Conservation (phyloP, 2,329 filamentous ascomycete genomes). For the Cercospora berteroae region DNA sequence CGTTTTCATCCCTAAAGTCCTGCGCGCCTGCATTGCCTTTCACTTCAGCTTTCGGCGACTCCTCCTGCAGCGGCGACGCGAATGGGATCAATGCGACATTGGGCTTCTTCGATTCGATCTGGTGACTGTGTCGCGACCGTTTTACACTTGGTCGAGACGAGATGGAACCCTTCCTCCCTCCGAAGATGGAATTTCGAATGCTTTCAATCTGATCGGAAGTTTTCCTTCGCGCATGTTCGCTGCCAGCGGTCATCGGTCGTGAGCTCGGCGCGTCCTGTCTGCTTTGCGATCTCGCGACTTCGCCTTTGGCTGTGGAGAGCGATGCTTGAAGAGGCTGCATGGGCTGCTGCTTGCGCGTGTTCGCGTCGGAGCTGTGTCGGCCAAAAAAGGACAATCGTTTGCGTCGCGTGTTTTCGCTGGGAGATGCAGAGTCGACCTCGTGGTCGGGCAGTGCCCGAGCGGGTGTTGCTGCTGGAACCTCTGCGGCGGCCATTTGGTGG, state of each 20-base stretch:
- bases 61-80: slow-evolving; percentile 11
- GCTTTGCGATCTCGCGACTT: not conserved
- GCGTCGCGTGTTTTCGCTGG: slow-evolving; percentile 21
- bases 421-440: slow-evolving; percentile 15
- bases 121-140: slow-evolving; percentile 20
- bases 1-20: slow-evolving; percentile 22
- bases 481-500: slow-evolving; percentile 11
- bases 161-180: slow-evolving; percentile 18
- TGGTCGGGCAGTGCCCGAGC: slow-evolving; percentile 13
- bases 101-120: slow-evolving; percentile 2
- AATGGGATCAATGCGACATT: slow-evolving; percentile 20
- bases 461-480: slow-evolving; percentile 7
- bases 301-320: slow-evolving; percentile 9
- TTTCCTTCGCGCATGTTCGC: slow-evolving; percentile 20
- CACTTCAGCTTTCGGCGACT: not conserved
- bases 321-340: slow-evolving; percentile 18
- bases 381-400: slow-evolving; percentile 32
- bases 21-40: slow-evolving; percentile 14
- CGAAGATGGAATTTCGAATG: slow-evolving; percentile 31
- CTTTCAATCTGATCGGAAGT: slow-evolving; percentile 28
- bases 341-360: slow-evolving; percentile 17
- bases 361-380: slow-evolving; percentile 26
- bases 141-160: slow-evolving; percentile 13
- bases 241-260: slow-evolving; percentile 22
- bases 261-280: slow-evolving; percentile 6